These are phyloP conservation scores for Yamadazyma jaroonii DNA, from an alignment of 1,139 yeast genomes.

Conservation along the genomic window DNA sequence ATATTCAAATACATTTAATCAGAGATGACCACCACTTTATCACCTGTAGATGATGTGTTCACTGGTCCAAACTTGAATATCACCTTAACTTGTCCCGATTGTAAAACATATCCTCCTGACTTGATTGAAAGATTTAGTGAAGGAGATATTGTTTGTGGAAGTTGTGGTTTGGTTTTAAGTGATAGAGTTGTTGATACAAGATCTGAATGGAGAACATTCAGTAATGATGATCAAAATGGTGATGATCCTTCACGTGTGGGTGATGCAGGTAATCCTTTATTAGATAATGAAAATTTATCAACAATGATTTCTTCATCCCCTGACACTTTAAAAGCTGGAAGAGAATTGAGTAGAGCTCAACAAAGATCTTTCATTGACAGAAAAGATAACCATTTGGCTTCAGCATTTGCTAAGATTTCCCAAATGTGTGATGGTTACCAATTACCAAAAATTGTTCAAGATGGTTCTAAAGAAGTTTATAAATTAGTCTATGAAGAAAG, in stretches of 20 bases:
- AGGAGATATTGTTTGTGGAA: constrained; percentile 96
- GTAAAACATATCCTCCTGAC: constrained; percentile 94
- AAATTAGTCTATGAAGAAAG: constrained; percentile 89
- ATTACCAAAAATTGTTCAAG: constrained; percentile 91
- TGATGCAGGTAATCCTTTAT: constrained; percentile 92
- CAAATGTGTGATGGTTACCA: constrained; percentile 98
- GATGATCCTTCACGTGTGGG: constrained; percentile 99
- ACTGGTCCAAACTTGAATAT: constrained; percentile 79
- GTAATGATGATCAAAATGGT: constrained; percentile 95
- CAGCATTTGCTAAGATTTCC: constrained; percentile 87
- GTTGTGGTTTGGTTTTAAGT: constrained; percentile 91
- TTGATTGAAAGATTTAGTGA: constrained; percentile 92
- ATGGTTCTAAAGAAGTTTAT: constrained; percentile 95
- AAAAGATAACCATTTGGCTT: constrained; percentile 81
- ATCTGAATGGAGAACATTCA: constrained; percentile 98
- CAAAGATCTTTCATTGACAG: constrained; percentile 80
- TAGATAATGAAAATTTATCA: constrained; percentile 89
- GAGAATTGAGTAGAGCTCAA: constrained; percentile 89
- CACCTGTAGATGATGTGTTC: constrained; percentile 24
- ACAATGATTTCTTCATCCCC: constrained; percentile 88
- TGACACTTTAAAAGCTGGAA: constrained; percentile 72
- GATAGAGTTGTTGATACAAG: constrained; percentile 93
- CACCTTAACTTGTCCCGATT: constrained; percentile 91
- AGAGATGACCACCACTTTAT: neutral
- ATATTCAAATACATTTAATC: too few species aligned